Percentiles rank a stretch among this genome's conserved stretches.
Evolutionary conservation across 192 early-diverging fungal genomes (phyloP).

Genomic region (Umbelopsis ramanniana): DNA sequence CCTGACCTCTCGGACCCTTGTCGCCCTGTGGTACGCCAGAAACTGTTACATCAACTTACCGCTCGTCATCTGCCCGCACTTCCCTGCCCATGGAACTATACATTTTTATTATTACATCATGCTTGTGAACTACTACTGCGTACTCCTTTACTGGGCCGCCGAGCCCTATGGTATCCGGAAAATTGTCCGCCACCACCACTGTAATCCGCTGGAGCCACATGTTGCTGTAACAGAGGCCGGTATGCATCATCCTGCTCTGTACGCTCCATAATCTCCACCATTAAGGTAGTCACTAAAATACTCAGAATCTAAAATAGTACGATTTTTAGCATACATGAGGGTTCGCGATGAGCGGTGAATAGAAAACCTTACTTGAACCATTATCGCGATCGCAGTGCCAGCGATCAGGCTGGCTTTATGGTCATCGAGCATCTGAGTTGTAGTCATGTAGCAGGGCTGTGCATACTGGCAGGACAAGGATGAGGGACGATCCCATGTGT

Average conservation of each 20-base stretch:
- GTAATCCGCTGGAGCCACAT: neutral
- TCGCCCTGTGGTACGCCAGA: neutral
- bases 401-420: neutral
- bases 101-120: too few species aligned
- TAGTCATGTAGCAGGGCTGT: neutral
- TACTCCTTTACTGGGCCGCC: neutral
- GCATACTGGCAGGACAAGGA: neutral
- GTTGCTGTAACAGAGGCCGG: neutral
- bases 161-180: neutral
- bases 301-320: slow-evolving; percentile 1
- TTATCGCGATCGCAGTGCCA: neutral
- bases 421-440: neutral
- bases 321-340: neutral
- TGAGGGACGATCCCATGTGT: neutral
- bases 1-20: slow-evolving; percentile 2
- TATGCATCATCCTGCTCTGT: neutral
- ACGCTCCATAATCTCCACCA: neutral
- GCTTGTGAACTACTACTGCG: neutral
- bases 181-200: neutral
- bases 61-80: too few species aligned
- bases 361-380: neutral
- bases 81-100: too few species aligned
- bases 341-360: neutral
- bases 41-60: too few species aligned
- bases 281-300: neutral